Evolutionary conservation across 2,329 filamentous ascomycete genomes (phyloP), one percentile per base, ranked within the genome.

Genomic region (Aspergillus niger): DNA sequence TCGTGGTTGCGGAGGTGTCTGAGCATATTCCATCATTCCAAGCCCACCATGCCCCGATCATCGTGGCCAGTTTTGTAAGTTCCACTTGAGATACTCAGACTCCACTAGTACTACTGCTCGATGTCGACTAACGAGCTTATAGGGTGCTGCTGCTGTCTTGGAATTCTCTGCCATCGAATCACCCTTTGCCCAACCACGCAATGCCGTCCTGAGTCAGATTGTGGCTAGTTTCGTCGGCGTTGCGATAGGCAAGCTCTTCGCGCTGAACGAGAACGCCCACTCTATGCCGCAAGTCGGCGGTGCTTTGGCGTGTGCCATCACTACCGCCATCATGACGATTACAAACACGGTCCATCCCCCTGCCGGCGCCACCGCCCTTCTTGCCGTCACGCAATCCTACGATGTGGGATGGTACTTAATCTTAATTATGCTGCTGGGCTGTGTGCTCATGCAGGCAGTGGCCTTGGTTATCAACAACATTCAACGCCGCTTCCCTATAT

Each of bases 61-160:
- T 91, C n/a, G 80, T 91, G 62, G 89, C 83, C 55, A 90, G 87
- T 73, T 90, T 91, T 74, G 88, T 90, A 80, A 70, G 86, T 83
- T 39, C 22, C 28, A 8, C 15, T 10, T 24, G 7, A 5, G 15
- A 15, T 8, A n/a, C 48, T 11, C 41, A 11, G 5, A 30, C 38
- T 30, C 8, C 8, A 20, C 6, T 20, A 38, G 17, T 36, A 36
- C 50, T 36, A 26, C 20, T 38, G n/a, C 52, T 47, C 22, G 3
- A 41, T 11, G 8, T 24, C 13, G 41, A 53, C 66, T 63, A 58
- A 65, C 51, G 11, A 26, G 44, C 13, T 8, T n/a, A 52, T 41
- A 90, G 87, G 90, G 90, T 55, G 90, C 90, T 4, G 86, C 89
- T 2, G 89, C 90, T 13, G 88, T 92, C n/a, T 83, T 92, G 39